phyloP scores from a whole-genome alignment of 495 filamentous ascomycete species.

The Penicillium chermesinum region DNA sequence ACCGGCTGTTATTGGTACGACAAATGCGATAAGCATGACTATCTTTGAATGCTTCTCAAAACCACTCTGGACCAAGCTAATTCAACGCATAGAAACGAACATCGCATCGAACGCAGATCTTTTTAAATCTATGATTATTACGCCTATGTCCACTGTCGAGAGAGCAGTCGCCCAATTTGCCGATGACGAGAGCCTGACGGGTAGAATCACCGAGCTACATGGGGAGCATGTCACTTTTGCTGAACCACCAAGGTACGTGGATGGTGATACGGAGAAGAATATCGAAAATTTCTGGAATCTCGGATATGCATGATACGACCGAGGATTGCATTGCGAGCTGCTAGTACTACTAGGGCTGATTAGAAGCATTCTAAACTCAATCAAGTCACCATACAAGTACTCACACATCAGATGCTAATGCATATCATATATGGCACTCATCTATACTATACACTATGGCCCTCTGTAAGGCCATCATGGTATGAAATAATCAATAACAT shows the following conservation, averaged over 20 bases:
- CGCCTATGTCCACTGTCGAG: slow-evolving; percentile 47
- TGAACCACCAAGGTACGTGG: slow-evolving; percentile 44
- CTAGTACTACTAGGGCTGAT: no score
- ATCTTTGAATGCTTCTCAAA: no score
- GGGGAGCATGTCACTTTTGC: slow-evolving; percentile 48
- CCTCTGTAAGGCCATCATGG: no score
- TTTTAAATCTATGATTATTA: slow-evolving; percentile 48
- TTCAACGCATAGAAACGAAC: slow-evolving; percentile 38
- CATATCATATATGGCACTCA: no score
- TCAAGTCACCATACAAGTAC: no score
- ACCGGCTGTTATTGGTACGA: slow-evolving; percentile 46
- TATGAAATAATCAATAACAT: neutral
- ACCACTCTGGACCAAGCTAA: no score
- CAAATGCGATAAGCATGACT: no score
- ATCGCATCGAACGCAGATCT: slow-evolving; percentile 40
- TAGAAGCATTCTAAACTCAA: no score
- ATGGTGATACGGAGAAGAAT: slow-evolving; percentile 47
- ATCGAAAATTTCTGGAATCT: slow-evolving; percentile 44
- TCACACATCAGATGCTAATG: no score
- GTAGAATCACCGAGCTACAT: slow-evolving; percentile 49
- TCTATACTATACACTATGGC: no score
- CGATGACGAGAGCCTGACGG: slow-evolving; percentile 35
- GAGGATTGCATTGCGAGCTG: no score
- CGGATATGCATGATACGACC: slow-evolving; percentile 42
- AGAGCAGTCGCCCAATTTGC: slow-evolving; percentile 42